Conservation (phyloP, 192 early-diverging fungal species). For the Phycomyces blakesleeanus region DNA sequence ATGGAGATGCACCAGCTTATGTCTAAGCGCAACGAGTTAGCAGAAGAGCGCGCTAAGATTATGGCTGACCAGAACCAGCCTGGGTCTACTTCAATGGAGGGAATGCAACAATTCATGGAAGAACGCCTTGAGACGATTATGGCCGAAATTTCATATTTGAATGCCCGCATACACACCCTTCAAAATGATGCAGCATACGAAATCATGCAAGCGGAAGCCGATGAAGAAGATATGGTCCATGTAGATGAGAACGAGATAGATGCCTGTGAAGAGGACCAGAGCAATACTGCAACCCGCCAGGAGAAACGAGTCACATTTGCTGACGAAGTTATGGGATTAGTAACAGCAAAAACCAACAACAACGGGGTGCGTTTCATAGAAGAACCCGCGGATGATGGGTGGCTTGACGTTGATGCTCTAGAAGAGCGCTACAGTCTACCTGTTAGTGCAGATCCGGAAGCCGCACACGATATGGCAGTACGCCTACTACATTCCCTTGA, state of each 20-base stretch:
- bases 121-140: slow-evolving; percentile 48
- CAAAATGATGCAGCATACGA: slow-evolving; percentile 43
- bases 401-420: slow-evolving; percentile 25
- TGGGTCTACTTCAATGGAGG: not conserved
- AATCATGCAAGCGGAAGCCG: slow-evolving; percentile 17
- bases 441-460: slow-evolving; percentile 34
- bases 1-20: slow-evolving; percentile 42
- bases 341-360: not conserved
- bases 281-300: not conserved
- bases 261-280: not conserved
- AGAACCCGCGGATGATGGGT: slow-evolving; percentile 13
- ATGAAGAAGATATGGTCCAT: slow-evolving; percentile 10
- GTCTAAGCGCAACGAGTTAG: slow-evolving; percentile 42
- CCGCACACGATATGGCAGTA: slow-evolving; percentile 44
- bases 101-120: slow-evolving; percentile 44
- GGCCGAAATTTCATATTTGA: slow-evolving; percentile 49
- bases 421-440: slow-evolving; percentile 29
- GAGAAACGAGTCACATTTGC: slow-evolving; percentile 34
- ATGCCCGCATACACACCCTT: slow-evolving; percentile 45
- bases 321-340: slow-evolving; percentile 22
- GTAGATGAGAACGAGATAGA: not conserved
- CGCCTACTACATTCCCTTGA: slow-evolving; percentile 43
- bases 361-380: no score
- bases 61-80: slow-evolving; percentile 27
- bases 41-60: slow-evolving; percentile 41